Evolutionary conservation across 352 stramenopile genomes (phyloP).

Genomic region (Globisporangium heterothallicum): DNA sequence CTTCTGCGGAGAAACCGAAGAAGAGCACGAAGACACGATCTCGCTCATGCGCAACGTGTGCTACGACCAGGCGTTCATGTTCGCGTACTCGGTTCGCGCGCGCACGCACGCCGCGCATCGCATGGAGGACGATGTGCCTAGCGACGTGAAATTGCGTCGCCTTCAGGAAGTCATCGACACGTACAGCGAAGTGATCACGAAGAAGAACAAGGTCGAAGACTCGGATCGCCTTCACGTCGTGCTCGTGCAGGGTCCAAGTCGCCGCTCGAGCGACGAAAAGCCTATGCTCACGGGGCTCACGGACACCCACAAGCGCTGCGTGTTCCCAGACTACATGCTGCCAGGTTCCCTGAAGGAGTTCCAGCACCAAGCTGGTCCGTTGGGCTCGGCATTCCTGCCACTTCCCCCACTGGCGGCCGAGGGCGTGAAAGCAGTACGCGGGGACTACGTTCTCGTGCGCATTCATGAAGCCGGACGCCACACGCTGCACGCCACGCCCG

Average conservation of each 20-base stretch:
- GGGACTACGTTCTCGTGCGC: slow-evolving; percentile 83
- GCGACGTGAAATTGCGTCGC: slow-evolving; percentile 92
- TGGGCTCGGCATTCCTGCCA: slow-evolving; percentile 41
- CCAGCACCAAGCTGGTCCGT: slow-evolving; percentile 22
- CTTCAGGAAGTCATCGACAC: slow-evolving; percentile 96
- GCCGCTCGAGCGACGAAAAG: slow-evolving; percentile 64
- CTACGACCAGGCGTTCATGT: slow-evolving; percentile 99
- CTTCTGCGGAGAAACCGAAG: slow-evolving; percentile 98
- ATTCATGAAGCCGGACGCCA: slow-evolving; percentile 75
- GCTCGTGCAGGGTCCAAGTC: slow-evolving; percentile 93
- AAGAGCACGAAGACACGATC: slow-evolving; percentile 94
- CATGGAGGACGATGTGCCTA: slow-evolving; percentile 94
- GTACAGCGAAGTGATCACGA: slow-evolving; percentile 88
- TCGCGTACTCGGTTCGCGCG: slow-evolving; percentile 96
- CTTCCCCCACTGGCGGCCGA: slow-evolving; percentile 26
- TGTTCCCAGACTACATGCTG: slow-evolving; percentile 66
- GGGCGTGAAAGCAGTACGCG: slow-evolving; percentile 41
- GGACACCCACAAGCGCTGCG: slow-evolving; percentile 87
- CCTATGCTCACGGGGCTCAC: slow-evolving; percentile 82
- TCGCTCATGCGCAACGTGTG: slow-evolving; percentile 73
- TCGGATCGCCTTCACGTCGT: slow-evolving; percentile 92
- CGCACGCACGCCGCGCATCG: slow-evolving; percentile 94
- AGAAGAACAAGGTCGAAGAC: slow-evolving; percentile 90
- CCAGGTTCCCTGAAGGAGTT: slow-evolving; percentile 47
- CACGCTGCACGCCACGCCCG: slow-evolving; percentile 76